These are phyloP conservation scores for Sporothrix mexicana DNA, from an alignment of 2,329 filamentous ascomycete genomes.

Conservation along the genomic window DNA sequence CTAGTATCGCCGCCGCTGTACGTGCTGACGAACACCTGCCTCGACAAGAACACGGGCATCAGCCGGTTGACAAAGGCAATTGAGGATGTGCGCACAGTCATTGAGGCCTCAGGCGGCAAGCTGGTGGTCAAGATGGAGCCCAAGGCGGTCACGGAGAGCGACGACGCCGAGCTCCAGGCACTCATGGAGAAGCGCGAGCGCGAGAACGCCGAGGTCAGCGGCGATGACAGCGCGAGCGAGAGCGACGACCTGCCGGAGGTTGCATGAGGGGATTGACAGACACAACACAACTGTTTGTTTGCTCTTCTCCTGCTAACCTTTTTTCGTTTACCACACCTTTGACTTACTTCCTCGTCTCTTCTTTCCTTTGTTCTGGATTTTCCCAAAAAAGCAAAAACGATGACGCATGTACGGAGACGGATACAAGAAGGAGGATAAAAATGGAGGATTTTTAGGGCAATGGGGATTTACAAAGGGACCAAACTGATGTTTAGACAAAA, in stretches of 20 bases:
- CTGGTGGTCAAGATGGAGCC: slow-evolving; percentile 97
- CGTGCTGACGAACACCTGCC: slow-evolving; percentile 91
- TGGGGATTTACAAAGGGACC: neutral
- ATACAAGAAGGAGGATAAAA: slow-evolving; percentile 25
- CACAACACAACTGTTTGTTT: neutral
- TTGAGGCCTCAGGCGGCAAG: slow-evolving; percentile 76
- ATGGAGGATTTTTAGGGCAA: slow-evolving; percentile 9
- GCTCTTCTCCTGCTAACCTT: neutral
- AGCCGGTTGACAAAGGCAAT: slow-evolving; percentile 86
- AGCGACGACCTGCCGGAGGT: slow-evolving; percentile 77
- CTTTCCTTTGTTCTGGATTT: slow-evolving; percentile 9
- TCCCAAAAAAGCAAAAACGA: slow-evolving; percentile 14
- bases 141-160: slow-evolving; percentile 98
- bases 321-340: neutral
- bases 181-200: slow-evolving; percentile 99
- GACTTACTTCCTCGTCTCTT: neutral
- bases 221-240: slow-evolving; percentile 94
- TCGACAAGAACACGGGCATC: slow-evolving; percentile 91
- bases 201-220: slow-evolving; percentile 97
- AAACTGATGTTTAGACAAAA: slow-evolving; percentile 31
- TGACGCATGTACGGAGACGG: slow-evolving; percentile 13
- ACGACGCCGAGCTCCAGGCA: slow-evolving; percentile 94
- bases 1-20: slow-evolving; percentile 97
- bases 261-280: slow-evolving; percentile 46
- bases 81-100: slow-evolving; percentile 80